Evolutionary conservation across 1,139 yeast genomes (phyloP).

Genomic region (Kodamaea fungicola): DNA sequence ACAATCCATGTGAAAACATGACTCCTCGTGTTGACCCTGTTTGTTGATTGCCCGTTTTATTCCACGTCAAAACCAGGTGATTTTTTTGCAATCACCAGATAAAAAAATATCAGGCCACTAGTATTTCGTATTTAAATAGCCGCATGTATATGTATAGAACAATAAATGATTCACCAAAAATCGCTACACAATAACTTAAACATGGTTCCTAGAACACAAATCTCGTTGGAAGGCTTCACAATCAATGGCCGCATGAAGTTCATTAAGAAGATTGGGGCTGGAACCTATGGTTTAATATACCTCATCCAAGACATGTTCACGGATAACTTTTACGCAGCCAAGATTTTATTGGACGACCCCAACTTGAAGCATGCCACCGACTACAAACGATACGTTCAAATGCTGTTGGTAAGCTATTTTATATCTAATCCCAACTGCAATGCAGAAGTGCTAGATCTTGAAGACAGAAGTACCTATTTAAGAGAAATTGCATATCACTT

Average conservation of each 20-base stretch:
- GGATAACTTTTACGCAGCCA: conserved; percentile 62
- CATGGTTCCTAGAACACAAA: too few relatives aligned
- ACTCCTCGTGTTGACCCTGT: too few relatives aligned
- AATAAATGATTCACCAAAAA: too few relatives aligned
- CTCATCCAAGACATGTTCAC: conserved; percentile 56
- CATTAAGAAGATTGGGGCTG: conserved; percentile 69
- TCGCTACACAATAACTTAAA: too few relatives aligned
- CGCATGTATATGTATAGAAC: too few relatives aligned
- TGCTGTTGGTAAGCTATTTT: conserved; percentile 29
- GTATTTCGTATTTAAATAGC: too few relatives aligned
- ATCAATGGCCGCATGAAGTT: conserved; percentile 45
- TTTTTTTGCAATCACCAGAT: too few relatives aligned
- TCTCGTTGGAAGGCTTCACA: conserved; percentile 20
- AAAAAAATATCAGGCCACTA: too few relatives aligned
- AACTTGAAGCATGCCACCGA: conserved; percentile 21
- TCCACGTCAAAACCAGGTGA: too few relatives aligned
- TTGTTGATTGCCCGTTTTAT: too few relatives aligned
- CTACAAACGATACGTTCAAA: conserved; percentile 32
- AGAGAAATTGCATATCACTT: conserved; percentile 74
- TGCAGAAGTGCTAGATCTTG: conserved; percentile 37
- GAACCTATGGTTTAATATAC: conserved; percentile 85
- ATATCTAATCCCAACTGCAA: conserved; percentile 13
- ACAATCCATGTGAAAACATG: too few relatives aligned
- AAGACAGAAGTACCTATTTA: conserved; percentile 45
- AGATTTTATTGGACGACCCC: conserved; percentile 58